Evolutionary conservation across 1,139 yeast genomes (phyloP).

Genomic region (Yamadazyma aaseri): DNA sequence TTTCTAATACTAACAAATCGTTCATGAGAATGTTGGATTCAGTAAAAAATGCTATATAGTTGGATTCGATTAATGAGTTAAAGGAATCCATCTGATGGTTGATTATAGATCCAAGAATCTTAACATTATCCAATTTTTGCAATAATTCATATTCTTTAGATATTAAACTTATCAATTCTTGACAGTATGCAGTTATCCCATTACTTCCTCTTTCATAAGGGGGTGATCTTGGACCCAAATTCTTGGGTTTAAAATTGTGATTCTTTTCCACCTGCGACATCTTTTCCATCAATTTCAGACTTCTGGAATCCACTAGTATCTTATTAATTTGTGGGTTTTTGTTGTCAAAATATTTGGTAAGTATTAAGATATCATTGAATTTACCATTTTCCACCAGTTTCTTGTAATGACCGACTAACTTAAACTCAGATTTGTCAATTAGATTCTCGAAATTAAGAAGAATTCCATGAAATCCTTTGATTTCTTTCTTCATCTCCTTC

Average conservation of each 20-base stretch:
- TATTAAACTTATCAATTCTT: slow-evolving; percentile 49
- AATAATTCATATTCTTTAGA: slow-evolving; percentile 48
- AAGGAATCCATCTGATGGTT: slow-evolving; percentile 24
- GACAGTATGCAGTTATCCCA: slow-evolving; percentile 57
- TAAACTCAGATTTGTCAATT: slow-evolving; percentile 47
- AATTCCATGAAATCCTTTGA: slow-evolving; percentile 51
- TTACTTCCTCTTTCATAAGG: slow-evolving; percentile 62
- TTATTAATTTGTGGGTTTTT: slow-evolving; percentile 33
- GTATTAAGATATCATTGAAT: slow-evolving; percentile 25
- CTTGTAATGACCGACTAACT: slow-evolving; percentile 35
- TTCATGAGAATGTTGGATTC: slow-evolving; percentile 20
- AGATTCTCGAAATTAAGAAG: slow-evolving; percentile 45
- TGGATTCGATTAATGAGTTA: slow-evolving; percentile 18
- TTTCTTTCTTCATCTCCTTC: slow-evolving; percentile 34
- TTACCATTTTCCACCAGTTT: slow-evolving; percentile 17
- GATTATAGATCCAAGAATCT: slow-evolving; percentile 21
- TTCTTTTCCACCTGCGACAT: slow-evolving; percentile 28
- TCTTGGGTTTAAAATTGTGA: slow-evolving; percentile 12
- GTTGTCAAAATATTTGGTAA: slow-evolving; percentile 45
- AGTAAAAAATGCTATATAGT: slow-evolving; percentile 15
- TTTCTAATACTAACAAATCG: slow-evolving; percentile 42
- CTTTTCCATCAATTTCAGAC: slow-evolving; percentile 44
- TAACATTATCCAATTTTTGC: slow-evolving; percentile 15
- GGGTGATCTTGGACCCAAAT: slow-evolving; percentile 34
- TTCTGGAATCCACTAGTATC: slow-evolving; percentile 45